These are phyloP conservation scores for Nicotiana undulata DNA, from an alignment of 257 asterid species.

Conservation along the genomic window DNA sequence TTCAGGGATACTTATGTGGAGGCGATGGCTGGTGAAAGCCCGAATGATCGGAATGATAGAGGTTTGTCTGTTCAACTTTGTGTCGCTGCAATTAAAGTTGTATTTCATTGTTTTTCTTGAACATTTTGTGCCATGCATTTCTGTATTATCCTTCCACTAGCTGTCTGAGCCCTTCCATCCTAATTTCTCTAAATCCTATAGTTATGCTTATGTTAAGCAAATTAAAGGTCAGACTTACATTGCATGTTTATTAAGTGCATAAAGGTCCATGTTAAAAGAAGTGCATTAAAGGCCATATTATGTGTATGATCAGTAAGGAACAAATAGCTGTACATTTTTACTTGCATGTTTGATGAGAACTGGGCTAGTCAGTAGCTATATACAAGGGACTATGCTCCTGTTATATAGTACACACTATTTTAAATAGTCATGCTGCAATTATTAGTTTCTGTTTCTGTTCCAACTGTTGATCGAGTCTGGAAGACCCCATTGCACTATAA, in stretches of 20 bases:
- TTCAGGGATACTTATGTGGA: conserved; percentile 86
- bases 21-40: conserved; percentile 74
- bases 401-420: not conserved
- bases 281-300: not conserved
- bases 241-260: not conserved
- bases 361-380: not conserved
- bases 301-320: not conserved
- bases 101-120: not conserved
- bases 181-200: not conserved
- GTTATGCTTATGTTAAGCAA: not conserved
- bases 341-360: not conserved
- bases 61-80: conserved; percentile 40
- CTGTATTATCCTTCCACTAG: not conserved
- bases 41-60: conserved; percentile 95
- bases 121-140: not conserved
- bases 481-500: not conserved
- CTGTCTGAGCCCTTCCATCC: not conserved
- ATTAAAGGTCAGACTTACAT: not conserved
- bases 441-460: not conserved
- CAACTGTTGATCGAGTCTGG: not conserved
- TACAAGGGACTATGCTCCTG: not conserved
- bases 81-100: not conserved
- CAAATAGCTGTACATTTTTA: not conserved
- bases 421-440: not conserved
- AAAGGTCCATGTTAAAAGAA: not conserved